A percentile compares a stretch with the other conserved stretches of the same genome.
Evolutionary conservation across 2,329 filamentous ascomycete species (phyloP).

Genomic region (Coniochaeta ligniaria): DNA sequence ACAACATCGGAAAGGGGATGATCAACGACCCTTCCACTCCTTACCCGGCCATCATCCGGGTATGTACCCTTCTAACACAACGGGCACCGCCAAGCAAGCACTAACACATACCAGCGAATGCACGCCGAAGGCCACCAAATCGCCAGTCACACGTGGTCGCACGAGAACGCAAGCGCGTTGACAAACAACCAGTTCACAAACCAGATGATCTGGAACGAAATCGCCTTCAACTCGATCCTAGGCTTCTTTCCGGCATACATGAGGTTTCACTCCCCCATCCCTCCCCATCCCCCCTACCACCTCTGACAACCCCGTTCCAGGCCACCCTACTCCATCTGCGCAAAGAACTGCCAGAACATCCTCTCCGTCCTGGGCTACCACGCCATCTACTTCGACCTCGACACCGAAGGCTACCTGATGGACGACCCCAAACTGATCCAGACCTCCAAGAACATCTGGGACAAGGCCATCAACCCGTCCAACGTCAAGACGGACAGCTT

Average conservation of each 20-base stretch:
- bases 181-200: slow-evolving; percentile 21
- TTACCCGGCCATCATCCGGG: slow-evolving; percentile 39
- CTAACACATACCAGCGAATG: slow-evolving; percentile 29
- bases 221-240: slow-evolving; percentile 33
- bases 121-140: slow-evolving; percentile 37
- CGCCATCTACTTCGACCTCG: slow-evolving; percentile 26
- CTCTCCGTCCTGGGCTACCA: slow-evolving; percentile 26
- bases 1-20: slow-evolving; percentile 46
- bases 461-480: slow-evolving; percentile 16
- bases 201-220: slow-evolving; percentile 38
- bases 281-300: slow-evolving; percentile 8
- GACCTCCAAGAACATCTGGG: slow-evolving; percentile 23
- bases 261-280: slow-evolving; percentile 20
- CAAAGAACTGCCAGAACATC: slow-evolving; percentile 19
- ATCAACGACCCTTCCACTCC: slow-evolving; percentile 42
- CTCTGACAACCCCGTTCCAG: slow-evolving; percentile 13
- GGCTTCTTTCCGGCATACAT: slow-evolving; percentile 40
- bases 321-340: slow-evolving; percentile 34
- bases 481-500: slow-evolving; percentile 21
- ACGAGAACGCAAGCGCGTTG: slow-evolving; percentile 30
- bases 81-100: background rate
- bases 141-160: slow-evolving; percentile 39
- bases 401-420: slow-evolving; percentile 26
- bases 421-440: slow-evolving; percentile 23
- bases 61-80: background rate